Percentiles rank a stretch among this genome's conserved stretches.
Evolutionary conservation across 1,284 basidiomycete species (phyloP).

Genomic region (Megacollybia platyphylla): DNA sequence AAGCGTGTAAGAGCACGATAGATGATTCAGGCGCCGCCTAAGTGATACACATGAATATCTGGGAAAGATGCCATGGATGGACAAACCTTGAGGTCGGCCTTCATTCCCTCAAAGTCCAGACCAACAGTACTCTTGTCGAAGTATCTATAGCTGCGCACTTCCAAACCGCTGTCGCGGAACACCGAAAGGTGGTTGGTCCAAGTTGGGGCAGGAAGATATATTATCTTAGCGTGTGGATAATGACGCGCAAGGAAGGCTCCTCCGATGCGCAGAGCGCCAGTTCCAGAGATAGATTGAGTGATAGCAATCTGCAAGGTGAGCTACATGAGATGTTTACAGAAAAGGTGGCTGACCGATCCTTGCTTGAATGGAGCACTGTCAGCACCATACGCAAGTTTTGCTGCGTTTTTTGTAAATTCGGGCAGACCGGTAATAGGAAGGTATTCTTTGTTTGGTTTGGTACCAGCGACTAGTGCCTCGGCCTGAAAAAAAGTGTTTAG

Average conservation of each 20-base stretch:
- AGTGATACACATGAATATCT: slow-evolving; percentile 6
- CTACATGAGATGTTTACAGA: not conserved
- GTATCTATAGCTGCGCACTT: slow-evolving; percentile 89
- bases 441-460: slow-evolving; percentile 92
- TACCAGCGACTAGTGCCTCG: slow-evolving; percentile 61
- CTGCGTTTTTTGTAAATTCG: slow-evolving; percentile 83
- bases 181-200: slow-evolving; percentile 96
- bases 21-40: slow-evolving; percentile 69
- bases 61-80: slow-evolving; percentile 1
- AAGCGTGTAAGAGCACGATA: slow-evolving; percentile 82
- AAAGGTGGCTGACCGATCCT: slow-evolving; percentile 49
- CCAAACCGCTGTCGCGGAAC: slow-evolving; percentile 86
- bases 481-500: slow-evolving; percentile 35
- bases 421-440: slow-evolving; percentile 90
- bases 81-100: slow-evolving; percentile 70
- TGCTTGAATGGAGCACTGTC: slow-evolving; percentile 68
- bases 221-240: slow-evolving; percentile 80
- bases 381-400: slow-evolving; percentile 84
- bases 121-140: slow-evolving; percentile 93
- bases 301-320: slow-evolving; percentile 58
- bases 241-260: slow-evolving; percentile 88
- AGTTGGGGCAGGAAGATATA: slow-evolving; percentile 90
- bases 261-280: slow-evolving; percentile 94
- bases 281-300: slow-evolving; percentile 96
- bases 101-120: slow-evolving; percentile 87